Percentiles rank a stretch among this genome's conserved stretches.
phyloP scores from a whole-genome alignment of 2,329 filamentous ascomycete genomes.

The Microascus cirrosus region DNA sequence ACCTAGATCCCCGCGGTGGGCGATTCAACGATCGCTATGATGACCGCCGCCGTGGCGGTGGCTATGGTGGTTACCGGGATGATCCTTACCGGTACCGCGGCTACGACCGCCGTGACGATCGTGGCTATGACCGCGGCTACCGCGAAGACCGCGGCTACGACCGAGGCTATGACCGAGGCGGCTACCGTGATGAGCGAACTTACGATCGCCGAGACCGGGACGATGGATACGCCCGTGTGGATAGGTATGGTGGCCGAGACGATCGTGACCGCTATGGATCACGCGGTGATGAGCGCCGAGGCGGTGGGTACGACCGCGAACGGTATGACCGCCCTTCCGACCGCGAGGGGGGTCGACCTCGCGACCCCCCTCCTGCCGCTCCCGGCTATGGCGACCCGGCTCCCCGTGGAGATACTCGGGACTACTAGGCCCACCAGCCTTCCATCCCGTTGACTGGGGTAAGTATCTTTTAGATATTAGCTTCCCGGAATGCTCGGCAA shows the following conservation, averaged over 20 bases:
- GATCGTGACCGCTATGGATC: conserved; percentile 30
- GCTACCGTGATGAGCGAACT: conserved; percentile 28
- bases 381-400: conserved; percentile 12
- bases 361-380: conserved; percentile 24
- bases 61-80: conserved; percentile 42
- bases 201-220: conserved; percentile 26
- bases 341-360: conserved; percentile 26
- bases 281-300: conserved; percentile 17
- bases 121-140: conserved; percentile 26
- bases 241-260: conserved; percentile 25
- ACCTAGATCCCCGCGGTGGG: conserved; percentile 22
- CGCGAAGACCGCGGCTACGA: conserved; percentile 13
- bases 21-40: conserved; percentile 49
- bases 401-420: conserved; percentile 28
- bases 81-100: conserved; percentile 46
- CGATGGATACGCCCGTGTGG: conserved; percentile 13
- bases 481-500: background rate
- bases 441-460: background rate
- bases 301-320: conserved; percentile 34
- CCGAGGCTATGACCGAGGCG: conserved; percentile 35
- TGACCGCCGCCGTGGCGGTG: conserved; percentile 49
- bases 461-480: background rate
- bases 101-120: conserved; percentile 40
- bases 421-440: background rate
- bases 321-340: conserved; percentile 35